A percentile compares a stretch with the other conserved stretches of the same genome.
These are phyloP conservation scores for Aspergillus neoniger DNA, from an alignment of 2,329 filamentous ascomycete species.

Conservation along the genomic window DNA sequence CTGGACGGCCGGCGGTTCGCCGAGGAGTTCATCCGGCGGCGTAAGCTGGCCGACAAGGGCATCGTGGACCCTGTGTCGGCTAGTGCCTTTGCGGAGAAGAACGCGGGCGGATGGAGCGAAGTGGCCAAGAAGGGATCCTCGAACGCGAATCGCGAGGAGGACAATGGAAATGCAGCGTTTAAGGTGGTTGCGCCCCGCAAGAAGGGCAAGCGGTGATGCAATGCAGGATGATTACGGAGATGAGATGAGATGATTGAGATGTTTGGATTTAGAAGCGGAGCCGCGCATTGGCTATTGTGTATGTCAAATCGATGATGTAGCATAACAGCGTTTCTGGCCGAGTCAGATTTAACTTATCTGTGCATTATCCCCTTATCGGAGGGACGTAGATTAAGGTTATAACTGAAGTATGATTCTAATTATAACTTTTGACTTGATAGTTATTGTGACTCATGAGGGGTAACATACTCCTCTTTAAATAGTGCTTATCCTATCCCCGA, in stretches of 20 bases:
- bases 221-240: neutral
- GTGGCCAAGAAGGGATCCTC: constrained; percentile 86
- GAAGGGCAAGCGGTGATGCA: constrained; percentile 70
- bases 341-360: too few relatives aligned
- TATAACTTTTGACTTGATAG: too few relatives aligned
- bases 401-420: too few relatives aligned
- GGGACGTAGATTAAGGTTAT: too few relatives aligned
- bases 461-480: too few relatives aligned
- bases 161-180: constrained; percentile 63
- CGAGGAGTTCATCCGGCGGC: constrained; percentile 89
- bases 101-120: constrained; percentile 83
- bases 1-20: constrained; percentile 93
- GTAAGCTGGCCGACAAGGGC: constrained; percentile 90
- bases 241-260: neutral
- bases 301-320: too few relatives aligned
- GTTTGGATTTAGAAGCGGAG: neutral
- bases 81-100: constrained; percentile 55
- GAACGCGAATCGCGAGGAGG: constrained; percentile 51
- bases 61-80: constrained; percentile 67
- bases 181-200: constrained; percentile 91
- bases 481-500: too few relatives aligned
- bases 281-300: neutral
- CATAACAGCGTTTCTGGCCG: too few relatives aligned
- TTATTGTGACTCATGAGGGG: too few relatives aligned
- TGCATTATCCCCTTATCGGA: too few relatives aligned